Base-by-base conservation (phyloP, 768 basidiomycete species). In the Trametes villosa region DNA sequence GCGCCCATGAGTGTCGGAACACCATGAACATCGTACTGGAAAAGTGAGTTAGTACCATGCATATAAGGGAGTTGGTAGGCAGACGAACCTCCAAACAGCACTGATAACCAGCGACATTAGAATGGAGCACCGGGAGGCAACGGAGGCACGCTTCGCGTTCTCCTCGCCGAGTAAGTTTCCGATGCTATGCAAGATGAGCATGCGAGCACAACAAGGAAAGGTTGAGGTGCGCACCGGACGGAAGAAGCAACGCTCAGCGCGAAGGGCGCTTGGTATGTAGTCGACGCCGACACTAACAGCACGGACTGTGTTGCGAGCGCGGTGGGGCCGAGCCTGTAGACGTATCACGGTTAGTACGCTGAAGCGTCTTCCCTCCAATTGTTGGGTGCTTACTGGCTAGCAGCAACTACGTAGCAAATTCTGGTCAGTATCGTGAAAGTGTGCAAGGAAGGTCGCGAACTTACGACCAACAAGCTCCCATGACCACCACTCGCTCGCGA, bases 401-500 rank as follows among this genome's bases (percentile, higher is more conserved):
- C 83, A 17, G 84, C 82, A 42, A 84, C 82, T 85, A 33, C 12
- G 11, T n/a, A n/a, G 30, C 5, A 26, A 59, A 9, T n/a, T n/a
- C n/a, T 27, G 29, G 27, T 18, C 31, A 18, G 20, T 7, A n/a
- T 3, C n/a, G 52, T 40, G 53, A n/a, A 51, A 15, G 30, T 27
- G 0, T 36, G 6, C 17, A 40, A 12, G 27, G 20, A 26, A 9
- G 45, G 29, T n/a, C n/a, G n/a, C n/a, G 20, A 9, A 77, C 78
- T 69, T 52, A 81, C 73, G 74, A 24, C 87, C 88, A 31, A 91
- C 74, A 8, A 94, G 81, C 74, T 97, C 95, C 96, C 96, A 96
- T 38, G 90, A 88, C 94, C 96, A 98, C 96, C 96, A 98, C 74
- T 97, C 96, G 4, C 86, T 87, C 1, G 92, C 92, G 4, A 85